A percentile compares a stretch with the other conserved stretches of the same genome.
phyloP scores from a whole-genome alignment of 1,139 yeast genomes.

The Kodamaea sp. region DNA sequence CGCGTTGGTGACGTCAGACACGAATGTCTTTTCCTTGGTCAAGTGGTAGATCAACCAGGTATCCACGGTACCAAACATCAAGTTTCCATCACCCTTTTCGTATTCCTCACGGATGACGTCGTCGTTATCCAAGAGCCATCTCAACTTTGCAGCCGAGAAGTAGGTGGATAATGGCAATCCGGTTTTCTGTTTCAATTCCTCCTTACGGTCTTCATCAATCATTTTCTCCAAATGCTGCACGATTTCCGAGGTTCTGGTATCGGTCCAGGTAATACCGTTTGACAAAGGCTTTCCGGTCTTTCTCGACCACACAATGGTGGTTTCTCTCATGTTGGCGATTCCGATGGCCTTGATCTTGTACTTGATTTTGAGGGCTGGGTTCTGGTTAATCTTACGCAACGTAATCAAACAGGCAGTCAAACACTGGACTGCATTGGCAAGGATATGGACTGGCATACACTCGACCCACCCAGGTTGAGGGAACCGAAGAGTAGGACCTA shows the following conservation, averaged over 20 bases:
- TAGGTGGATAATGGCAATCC: conserved; percentile 91
- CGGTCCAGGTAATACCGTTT: conserved; percentile 96
- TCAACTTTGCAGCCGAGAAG: conserved; percentile 86
- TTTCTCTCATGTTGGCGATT: conserved; percentile 94
- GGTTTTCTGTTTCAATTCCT: conserved; percentile 62
- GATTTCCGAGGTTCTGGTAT: conserved; percentile 78
- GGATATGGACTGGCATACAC: conserved; percentile 84
- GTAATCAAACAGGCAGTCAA: conserved; percentile 63
- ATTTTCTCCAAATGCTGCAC: conserved; percentile 64
- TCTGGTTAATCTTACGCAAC: conserved; percentile 58
- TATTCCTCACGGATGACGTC: conserved; percentile 68
- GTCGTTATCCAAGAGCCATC: conserved; percentile 87
- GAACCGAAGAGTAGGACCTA: conserved; percentile 70
- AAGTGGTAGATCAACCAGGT: conserved; percentile 90
- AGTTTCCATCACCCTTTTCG: conserved; percentile 67
- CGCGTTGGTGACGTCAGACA: conserved; percentile 90
- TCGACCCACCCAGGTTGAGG: conserved; percentile 93
- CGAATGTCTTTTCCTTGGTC: conserved; percentile 69
- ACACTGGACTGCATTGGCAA: conserved; percentile 82
- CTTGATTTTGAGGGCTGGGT: conserved; percentile 47
- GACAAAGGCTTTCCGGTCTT: conserved; percentile 80
- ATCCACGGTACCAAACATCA: conserved; percentile 94
- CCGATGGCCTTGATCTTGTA: conserved; percentile 70
- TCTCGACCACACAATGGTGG: conserved; percentile 87
- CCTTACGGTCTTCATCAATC: conserved; percentile 59